Base-by-base conservation (phyloP, 306 rosid genomes). In the Castanopsis chinensis region DNA sequence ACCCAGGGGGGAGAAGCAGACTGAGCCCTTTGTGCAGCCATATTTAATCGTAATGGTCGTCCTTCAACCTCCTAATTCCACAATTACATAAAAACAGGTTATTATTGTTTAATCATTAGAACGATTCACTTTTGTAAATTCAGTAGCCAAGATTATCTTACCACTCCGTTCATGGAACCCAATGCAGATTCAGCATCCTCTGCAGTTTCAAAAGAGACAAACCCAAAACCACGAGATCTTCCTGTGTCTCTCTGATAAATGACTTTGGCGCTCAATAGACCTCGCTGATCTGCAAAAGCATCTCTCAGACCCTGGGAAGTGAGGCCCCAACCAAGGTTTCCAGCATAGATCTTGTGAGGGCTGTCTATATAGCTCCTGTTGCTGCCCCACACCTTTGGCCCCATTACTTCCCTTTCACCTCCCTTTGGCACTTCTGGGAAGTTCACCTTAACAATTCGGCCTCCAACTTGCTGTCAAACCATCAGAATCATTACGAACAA, bases 341-440 rank as follows among this genome's bases (percentile, higher is more conserved):
- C 99, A 6, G 96, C 97, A 81, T 93, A 93, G 69, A 95, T 79
- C 83, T 91, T 93, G 79, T 95, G 86, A 82, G 99, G 97, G 75
- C 97, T 91, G 79, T 93, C 97, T 54, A 89, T 74, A 73, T 86
- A 95, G 81, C 89, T 88, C 82, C 80, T 90, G 87, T 80, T 78
- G 85, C 75, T 79, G 83, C 67, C 74, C 79, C 90, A 69, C 13
- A 85, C 56, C 86, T 63, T 89, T 9, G 91, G 88, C 17, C 93
- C 90, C 90, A 95, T 83, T 18, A 90, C 91, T 55, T 91, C 88
- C 86, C 90, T 93, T 82, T 95, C 98, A 54, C 98, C 98, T 76
- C 99, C 99, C 81, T 78, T 89, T 2, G 99, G 98, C 65, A 92
- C 99, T 83, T 95, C 98, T 55, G 98, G 97, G 79, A 95, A 91